Evolutionary conservation across 192 early-diverging fungal species (phyloP).

Genomic region (Backusella westeae): DNA sequence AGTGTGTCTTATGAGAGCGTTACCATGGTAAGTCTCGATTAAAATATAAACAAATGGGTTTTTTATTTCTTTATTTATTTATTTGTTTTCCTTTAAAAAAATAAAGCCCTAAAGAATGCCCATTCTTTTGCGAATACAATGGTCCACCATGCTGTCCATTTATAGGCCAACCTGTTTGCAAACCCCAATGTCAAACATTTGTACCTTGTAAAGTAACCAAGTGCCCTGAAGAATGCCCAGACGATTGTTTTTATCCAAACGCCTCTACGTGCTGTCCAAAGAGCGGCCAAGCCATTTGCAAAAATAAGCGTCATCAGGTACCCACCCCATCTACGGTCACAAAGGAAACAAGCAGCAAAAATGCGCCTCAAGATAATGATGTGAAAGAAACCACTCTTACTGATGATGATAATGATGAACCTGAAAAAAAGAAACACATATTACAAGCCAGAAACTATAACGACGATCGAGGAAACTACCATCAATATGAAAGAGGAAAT

Average conservation of each 20-base stretch:
- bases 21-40: background rate
- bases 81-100: background rate
- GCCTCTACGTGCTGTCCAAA: background rate
- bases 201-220: background rate
- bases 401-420: background rate
- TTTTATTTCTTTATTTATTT: background rate
- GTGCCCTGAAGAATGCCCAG: background rate
- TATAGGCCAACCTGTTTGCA: background rate
- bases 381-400: background rate
- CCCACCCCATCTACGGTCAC: too few species aligned
- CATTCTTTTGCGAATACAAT: background rate
- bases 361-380: background rate
- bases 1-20: background rate
- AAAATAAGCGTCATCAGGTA: background rate
- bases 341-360: background rate
- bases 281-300: background rate
- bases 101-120: constrained; percentile 4
- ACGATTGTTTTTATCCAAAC: background rate
- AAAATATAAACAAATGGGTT: background rate
- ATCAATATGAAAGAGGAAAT: background rate
- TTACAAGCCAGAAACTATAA: background rate
- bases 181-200: background rate
- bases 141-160: background rate
- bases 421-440: background rate
- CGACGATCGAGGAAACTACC: background rate